Base-by-base conservation (phyloP, 768 basidiomycete species). In the Boletus sensibilis region DNA sequence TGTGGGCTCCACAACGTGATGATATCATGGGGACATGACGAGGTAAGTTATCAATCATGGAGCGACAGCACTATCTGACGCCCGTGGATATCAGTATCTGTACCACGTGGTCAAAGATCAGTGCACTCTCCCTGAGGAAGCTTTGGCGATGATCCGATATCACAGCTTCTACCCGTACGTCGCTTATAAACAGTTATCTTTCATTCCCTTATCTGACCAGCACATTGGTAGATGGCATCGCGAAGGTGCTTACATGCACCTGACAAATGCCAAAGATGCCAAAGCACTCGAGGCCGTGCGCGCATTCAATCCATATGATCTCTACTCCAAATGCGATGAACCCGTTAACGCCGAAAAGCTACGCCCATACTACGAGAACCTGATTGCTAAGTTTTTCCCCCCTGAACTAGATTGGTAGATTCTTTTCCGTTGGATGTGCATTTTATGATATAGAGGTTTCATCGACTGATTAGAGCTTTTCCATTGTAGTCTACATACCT, bases 271-370 rank as follows among this genome's bases (percentile, higher is more conserved):
- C 18, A 84, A 85, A 52, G 90, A 92, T 70, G 61, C 72, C 55
- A 74, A 75, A 51, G 77, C 82, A 20, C 82, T 92, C 33, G 82
- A 79, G 39, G 92, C 92, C 16, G 92, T 92, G 29, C 80, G 82
- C 43, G 87, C 87, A 0, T 96, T 96, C 82, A 96, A 95, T 73
- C 93, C 94, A 0, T 96, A 95, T 72, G 94, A 95, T 67, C 82
- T 97, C 8, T 97, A 97, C 78, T 89, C 87, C 78, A 96, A 96
- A 75, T 83, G 80, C 65, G 90, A 95, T 64, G 80, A 82, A 41
- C 81, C 84, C 5, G 82, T 86, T 52, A 72, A 84, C 49, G 77
- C 79, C 14, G 82, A 78, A 42, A 77, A 80, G 64, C 78, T 96
- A 23, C 80, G 83, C 58, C 89, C 92, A 14, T 96, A 97, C 74